Percentiles rank a stretch among this genome's conserved stretches.
phyloP scores from a whole-genome alignment of 441 rosid species.

The Arabidopsis hybrid region DNA sequence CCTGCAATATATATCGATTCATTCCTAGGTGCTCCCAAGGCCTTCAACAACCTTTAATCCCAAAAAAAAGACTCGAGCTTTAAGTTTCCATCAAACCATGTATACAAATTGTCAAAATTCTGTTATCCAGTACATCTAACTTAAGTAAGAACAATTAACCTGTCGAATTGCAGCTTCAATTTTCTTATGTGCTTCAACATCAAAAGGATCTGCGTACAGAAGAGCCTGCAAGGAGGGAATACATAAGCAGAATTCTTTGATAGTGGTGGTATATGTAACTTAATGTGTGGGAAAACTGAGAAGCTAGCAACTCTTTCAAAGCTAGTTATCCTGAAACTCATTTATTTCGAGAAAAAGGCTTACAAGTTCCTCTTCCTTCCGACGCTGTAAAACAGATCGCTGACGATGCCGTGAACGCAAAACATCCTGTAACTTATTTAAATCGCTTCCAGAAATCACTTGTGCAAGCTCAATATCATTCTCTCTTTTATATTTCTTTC shows the following conservation, averaged over 20 bases:
- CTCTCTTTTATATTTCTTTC: too few species aligned
- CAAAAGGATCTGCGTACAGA: conserved; percentile 95
- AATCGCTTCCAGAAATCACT: conserved; percentile 83
- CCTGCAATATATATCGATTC: conserved; percentile 76
- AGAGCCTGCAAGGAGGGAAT: conserved; percentile 63
- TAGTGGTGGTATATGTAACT: conserved; percentile 20
- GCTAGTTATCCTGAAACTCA: neutral
- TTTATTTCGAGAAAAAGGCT: conserved; percentile 43
- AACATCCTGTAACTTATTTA: conserved; percentile 75
- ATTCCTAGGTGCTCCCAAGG: conserved; percentile 64
- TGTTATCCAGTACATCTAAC: conserved; percentile 7
- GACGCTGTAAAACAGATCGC: conserved; percentile 67
- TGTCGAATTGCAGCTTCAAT: conserved; percentile 98
- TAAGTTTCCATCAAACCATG: conserved; percentile 1
- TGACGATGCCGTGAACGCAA: conserved; percentile 72
- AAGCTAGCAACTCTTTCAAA: conserved; percentile 9
- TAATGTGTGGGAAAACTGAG: too few species aligned
- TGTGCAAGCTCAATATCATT: conserved; percentile 94
- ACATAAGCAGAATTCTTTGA: conserved; percentile 8
- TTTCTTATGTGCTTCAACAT: conserved; percentile 95
- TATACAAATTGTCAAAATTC: neutral
- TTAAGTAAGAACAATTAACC: conserved; percentile 51
- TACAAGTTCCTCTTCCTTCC: conserved; percentile 82
- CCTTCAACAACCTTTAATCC: conserved; percentile 65
- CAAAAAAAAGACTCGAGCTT: neutral